Evolutionary conservation across 1,139 yeast genomes (phyloP).

Genomic region (Meyerozyma smithsonii): DNA sequence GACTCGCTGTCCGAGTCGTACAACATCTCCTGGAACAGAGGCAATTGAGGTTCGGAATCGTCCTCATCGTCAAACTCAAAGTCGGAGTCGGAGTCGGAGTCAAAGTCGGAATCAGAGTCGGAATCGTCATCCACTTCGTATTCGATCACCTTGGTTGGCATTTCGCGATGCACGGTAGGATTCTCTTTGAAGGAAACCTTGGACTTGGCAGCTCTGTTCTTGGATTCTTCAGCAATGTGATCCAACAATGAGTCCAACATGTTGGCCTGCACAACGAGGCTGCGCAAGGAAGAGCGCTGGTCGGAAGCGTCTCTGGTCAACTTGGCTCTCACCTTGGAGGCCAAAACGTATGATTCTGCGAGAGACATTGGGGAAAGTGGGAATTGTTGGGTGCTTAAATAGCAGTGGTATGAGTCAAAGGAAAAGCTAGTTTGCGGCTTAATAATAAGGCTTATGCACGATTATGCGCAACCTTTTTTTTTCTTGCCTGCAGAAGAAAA

Average conservation of each 20-base stretch:
- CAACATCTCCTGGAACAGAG: neutral
- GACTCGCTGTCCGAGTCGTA: conserved; percentile 28
- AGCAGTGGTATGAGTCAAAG: neutral
- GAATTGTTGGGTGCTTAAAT: neutral
- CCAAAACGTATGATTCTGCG: conserved; percentile 60
- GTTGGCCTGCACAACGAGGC: conserved; percentile 72
- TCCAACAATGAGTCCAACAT: conserved; percentile 69
- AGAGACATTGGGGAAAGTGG: conserved; percentile 25
- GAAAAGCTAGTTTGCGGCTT: no score
- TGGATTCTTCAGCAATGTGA: conserved; percentile 31
- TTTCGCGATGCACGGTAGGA: conserved; percentile 6
- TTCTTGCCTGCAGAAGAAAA: neutral
- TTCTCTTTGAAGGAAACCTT: conserved; percentile 11
- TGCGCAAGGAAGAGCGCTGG: conserved; percentile 56
- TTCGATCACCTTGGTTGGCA: conserved; percentile 26
- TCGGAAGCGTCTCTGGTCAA: conserved; percentile 62
- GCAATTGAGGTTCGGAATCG: conserved; percentile 8
- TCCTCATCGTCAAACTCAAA: conserved; percentile 12
- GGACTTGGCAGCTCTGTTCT: conserved; percentile 18
- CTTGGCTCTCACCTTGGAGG: conserved; percentile 65
- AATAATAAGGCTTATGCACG: no score
- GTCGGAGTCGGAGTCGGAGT: conserved; percentile 10
- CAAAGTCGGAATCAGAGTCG: conserved; percentile 11
- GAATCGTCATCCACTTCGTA: conserved; percentile 23
- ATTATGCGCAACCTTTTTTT: neutral